phyloP scores from a whole-genome alignment of 306 rosid genomes.

The Trichosanthes truncata region DNA sequence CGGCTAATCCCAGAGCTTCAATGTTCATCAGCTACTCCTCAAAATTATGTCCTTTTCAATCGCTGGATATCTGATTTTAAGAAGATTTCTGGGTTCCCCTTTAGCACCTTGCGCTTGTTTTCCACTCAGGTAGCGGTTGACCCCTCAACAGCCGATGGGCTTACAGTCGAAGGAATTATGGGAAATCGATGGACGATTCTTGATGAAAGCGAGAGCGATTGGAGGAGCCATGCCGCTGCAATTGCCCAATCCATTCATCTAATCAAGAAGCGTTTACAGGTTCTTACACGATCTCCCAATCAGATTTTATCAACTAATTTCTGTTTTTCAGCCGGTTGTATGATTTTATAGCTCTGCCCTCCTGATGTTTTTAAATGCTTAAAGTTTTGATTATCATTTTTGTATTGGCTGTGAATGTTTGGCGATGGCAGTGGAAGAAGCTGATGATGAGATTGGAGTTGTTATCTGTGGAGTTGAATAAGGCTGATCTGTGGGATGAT shows the following conservation, averaged over 20 bases:
- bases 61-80: constrained; percentile 8
- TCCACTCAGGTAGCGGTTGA: constrained; percentile 35
- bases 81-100: constrained; percentile 8
- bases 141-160: constrained; percentile 66
- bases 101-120: constrained; percentile 26
- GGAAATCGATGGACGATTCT: constrained; percentile 55
- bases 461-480: constrained; percentile 50
- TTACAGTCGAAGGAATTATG: constrained; percentile 57
- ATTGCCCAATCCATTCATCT: constrained; percentile 73
- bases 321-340: background rate
- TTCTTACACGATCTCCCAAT: background rate
- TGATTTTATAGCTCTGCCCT: background rate
- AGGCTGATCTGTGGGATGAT: constrained; percentile 76
- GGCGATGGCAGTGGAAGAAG: constrained; percentile 70
- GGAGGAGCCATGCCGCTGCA: constrained; percentile 90
- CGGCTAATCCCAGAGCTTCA: background rate
- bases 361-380: background rate
- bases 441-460: constrained; percentile 57
- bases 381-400: background rate
- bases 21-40: background rate
- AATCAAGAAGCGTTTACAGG: constrained; percentile 83
- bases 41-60: background rate
- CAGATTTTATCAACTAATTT: background rate
- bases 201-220: constrained; percentile 55
- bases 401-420: background rate